Percentiles rank a stretch among this genome's conserved stretches.
These are phyloP conservation scores for Hevea brasiliensis DNA, from an alignment of 345 rosid species.

Conservation along the genomic window DNA sequence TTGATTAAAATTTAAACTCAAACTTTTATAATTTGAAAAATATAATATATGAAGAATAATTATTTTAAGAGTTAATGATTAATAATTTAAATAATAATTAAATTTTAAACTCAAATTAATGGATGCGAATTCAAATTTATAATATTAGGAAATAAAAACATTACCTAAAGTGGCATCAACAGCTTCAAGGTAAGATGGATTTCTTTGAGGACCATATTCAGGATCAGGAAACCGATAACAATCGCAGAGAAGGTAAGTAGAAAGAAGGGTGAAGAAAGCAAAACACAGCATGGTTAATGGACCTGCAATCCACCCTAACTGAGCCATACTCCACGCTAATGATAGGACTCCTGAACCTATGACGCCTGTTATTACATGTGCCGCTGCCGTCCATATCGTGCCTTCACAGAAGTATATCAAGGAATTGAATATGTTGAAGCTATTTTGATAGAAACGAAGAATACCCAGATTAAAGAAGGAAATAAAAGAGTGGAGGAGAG, in stretches of 20 bases:
- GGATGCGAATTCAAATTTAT: neutral
- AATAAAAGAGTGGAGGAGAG: neutral
- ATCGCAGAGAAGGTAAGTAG: constrained; percentile 23
- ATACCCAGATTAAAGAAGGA: neutral
- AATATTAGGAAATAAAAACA: neutral
- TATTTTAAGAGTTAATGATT: no score
- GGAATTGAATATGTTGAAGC: no score
- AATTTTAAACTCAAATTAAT: no score
- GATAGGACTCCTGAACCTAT: constrained; percentile 56
- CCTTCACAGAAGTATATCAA: no score
- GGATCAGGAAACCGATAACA: constrained; percentile 27
- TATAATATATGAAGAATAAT: no score
- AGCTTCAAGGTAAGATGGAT: constrained; percentile 39
- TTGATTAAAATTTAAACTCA: no score
- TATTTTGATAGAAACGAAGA: neutral
- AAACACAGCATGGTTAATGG: constrained; percentile 21
- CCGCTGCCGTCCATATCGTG: constrained; percentile 47
- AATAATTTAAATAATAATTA: no score
- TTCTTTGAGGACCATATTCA: constrained; percentile 21
- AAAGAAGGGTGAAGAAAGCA: constrained; percentile 22
- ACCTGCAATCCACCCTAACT: constrained; percentile 33
- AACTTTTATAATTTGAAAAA: no score
- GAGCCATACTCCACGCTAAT: constrained; percentile 33
- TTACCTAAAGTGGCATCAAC: constrained; percentile 36
- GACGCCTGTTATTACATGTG: constrained; percentile 53